Evolutionary conservation across 208 protist species (phyloP).

Genomic region (Wallacemonas sp.): DNA sequence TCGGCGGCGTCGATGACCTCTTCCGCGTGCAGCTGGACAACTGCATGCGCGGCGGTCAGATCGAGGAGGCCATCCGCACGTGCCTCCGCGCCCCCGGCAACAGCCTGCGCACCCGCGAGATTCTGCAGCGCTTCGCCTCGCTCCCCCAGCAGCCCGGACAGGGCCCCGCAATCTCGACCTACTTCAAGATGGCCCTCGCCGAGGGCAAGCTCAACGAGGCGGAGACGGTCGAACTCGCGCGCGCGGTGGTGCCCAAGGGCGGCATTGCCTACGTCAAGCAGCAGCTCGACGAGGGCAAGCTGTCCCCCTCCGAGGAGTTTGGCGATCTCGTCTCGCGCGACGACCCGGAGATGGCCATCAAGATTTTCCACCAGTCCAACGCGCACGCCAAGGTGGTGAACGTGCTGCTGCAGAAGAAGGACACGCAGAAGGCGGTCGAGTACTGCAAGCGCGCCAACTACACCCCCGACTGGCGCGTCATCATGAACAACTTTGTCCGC

Average conservation of each 20-base stretch:
- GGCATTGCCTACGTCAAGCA: conserved; percentile 95
- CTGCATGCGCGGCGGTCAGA: conserved; percentile 88
- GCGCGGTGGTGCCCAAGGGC: conserved; percentile 94
- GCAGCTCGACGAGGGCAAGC: conserved; percentile 98
- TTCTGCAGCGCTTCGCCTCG: conserved; percentile 95
- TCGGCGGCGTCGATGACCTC: conserved; percentile 98
- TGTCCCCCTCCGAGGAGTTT: conserved; percentile 98
- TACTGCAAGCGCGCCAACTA: conserved; percentile 98
- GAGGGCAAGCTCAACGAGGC: conserved; percentile 95
- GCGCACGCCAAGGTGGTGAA: conserved; percentile 95
- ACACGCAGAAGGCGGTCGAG: conserved; percentile 97
- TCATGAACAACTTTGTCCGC: conserved; percentile 93
- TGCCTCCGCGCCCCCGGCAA: conserved; percentile 94
- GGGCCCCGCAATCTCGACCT: conserved; percentile 96
- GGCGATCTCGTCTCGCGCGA: conserved; percentile 95
- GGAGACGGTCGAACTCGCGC: conserved; percentile 98
- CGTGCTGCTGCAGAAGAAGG: conserved; percentile 93
- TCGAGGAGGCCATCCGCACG: conserved; percentile 95
- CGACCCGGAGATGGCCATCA: conserved; percentile 95
- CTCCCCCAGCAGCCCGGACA: conserved; percentile 78
- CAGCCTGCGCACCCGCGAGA: conserved; percentile 96
- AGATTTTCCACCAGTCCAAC: conserved; percentile 97
- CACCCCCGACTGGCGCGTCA: conserved; percentile 95
- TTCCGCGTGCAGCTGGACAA: conserved; percentile 97
- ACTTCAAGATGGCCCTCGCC: conserved; percentile 98